phyloP scores from a whole-genome alignment of 306 rosid genomes.

The Heteromeles arbutifolia region DNA sequence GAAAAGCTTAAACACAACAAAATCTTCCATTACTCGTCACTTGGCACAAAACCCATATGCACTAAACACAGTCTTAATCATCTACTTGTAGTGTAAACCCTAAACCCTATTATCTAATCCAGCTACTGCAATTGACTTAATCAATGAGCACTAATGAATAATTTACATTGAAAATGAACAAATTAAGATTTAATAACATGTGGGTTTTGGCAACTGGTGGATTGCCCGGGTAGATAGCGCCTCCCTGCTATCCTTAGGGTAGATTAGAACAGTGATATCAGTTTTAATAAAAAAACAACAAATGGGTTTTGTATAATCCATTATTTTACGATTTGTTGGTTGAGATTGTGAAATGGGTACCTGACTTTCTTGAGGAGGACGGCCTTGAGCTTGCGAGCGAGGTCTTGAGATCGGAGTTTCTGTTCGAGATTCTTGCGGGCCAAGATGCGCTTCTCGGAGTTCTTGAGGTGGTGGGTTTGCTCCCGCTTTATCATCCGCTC shows the following conservation, averaged over 20 bases:
- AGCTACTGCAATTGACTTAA: background rate
- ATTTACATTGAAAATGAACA: background rate
- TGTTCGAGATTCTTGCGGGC: constrained; percentile 61
- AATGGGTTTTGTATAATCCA: background rate
- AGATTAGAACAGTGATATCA: too few relatives aligned
- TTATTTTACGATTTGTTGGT: too few relatives aligned
- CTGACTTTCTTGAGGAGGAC: constrained; percentile 84
- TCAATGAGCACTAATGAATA: background rate
- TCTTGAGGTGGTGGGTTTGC: constrained; percentile 68
- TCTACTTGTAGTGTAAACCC: background rate
- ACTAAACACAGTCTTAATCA: background rate
- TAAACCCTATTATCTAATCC: background rate
- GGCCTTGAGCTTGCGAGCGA: constrained; percentile 68
- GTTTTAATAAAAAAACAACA: background rate
- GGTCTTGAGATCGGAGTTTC: constrained; percentile 57
- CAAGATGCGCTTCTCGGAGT: constrained; percentile 82
- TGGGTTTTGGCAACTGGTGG: background rate
- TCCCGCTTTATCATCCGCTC: constrained; percentile 70
- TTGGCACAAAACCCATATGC: background rate
- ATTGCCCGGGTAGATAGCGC: too few relatives aligned
- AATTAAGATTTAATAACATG: background rate
- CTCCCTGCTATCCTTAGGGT: too few relatives aligned
- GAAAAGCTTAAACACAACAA: background rate
- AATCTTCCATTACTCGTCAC: background rate
- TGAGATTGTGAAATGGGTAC: constrained; percentile 22